Conservation (phyloP, 2,329 filamentous ascomycete species). For the Colletotrichum sp. region DNA sequence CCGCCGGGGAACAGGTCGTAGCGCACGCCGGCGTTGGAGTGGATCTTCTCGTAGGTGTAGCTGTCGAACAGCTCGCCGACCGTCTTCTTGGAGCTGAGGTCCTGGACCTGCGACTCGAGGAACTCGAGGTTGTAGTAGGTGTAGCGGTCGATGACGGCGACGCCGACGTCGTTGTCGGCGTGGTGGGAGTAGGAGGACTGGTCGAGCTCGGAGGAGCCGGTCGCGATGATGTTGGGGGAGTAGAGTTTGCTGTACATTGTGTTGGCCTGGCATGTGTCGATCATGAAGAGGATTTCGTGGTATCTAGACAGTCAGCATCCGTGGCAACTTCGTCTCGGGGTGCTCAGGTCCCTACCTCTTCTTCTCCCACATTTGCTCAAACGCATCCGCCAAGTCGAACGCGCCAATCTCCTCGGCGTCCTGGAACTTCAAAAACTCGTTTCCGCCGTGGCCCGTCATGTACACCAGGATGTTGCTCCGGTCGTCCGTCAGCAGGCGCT, state of each 20-base stretch:
- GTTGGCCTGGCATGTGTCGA: slow-evolving; percentile 98
- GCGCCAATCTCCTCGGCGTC: slow-evolving; percentile 97
- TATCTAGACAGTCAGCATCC: slow-evolving; percentile 59
- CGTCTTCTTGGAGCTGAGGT: slow-evolving; percentile 85
- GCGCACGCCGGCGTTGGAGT: slow-evolving; percentile 87
- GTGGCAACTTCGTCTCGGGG: neutral
- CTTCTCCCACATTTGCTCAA: slow-evolving; percentile 99
- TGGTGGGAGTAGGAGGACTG: slow-evolving; percentile 98
- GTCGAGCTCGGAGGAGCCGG: slow-evolving; percentile 93
- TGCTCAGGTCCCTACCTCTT: slow-evolving; percentile 68
- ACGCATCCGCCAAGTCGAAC: slow-evolving; percentile 94
- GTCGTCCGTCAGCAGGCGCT: slow-evolving; percentile 91
- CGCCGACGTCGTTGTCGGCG: slow-evolving; percentile 96
- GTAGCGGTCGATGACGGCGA: slow-evolving; percentile 97
- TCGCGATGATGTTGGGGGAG: slow-evolving; percentile 97
- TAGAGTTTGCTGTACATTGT: slow-evolving; percentile 99
- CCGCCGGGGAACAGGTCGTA: slow-evolving; percentile 96
- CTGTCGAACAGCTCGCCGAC: slow-evolving; percentile 95
- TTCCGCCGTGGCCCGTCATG: slow-evolving; percentile 98
- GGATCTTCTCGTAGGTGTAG: slow-evolving; percentile 94
- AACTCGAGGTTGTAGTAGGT: slow-evolving; percentile 99
- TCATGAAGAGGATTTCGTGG: slow-evolving; percentile 99
- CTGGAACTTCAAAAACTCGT: slow-evolving; percentile 98
- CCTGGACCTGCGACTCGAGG: slow-evolving; percentile 86
- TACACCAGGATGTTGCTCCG: slow-evolving; percentile 97